Conservation (phyloP, 768 basidiomycete species). For the Tulasnella sp. region DNA sequence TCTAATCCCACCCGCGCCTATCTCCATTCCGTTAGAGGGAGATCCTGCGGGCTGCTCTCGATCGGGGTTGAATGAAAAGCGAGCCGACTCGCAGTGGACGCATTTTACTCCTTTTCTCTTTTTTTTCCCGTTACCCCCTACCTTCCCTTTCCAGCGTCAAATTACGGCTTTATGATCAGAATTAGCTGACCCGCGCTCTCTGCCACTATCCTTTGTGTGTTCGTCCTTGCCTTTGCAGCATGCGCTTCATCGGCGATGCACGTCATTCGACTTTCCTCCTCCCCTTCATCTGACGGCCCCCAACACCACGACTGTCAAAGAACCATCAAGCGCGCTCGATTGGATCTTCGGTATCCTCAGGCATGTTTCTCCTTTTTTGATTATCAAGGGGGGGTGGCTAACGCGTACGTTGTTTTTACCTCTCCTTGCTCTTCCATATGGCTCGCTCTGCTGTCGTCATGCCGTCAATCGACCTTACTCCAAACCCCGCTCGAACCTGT, state of each 20-base stretch:
- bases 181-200: background rate
- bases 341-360: background rate
- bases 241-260: background rate
- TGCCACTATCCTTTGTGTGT: background rate
- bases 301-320: background rate
- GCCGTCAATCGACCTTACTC: background rate
- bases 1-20: background rate
- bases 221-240: background rate
- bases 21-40: background rate
- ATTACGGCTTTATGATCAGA: background rate
- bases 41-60: background rate
- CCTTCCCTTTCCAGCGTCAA: background rate
- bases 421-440: background rate
- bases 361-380: background rate
- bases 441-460: background rate
- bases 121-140: background rate
- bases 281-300: background rate
- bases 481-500: background rate
- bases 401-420: background rate
- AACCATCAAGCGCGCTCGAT: background rate
- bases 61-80: background rate
- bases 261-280: background rate
- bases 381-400: background rate
- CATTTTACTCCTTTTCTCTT: no score
- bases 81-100: background rate